Base-by-base conservation (phyloP, 768 basidiomycete genomes). In the Porpolomopsis calyptriformis region DNA sequence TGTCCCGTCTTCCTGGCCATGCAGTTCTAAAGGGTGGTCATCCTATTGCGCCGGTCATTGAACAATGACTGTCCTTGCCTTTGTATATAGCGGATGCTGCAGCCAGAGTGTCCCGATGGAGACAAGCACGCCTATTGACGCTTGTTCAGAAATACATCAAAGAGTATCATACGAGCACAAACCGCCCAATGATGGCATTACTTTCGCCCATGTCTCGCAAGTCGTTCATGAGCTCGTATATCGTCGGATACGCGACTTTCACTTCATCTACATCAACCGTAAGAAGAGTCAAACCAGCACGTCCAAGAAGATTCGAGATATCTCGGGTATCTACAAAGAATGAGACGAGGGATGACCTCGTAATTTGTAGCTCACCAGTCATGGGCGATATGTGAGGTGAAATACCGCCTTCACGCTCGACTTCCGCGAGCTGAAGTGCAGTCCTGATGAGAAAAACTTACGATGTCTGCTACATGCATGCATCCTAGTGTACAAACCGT, bases 351-450 rank as follows among this genome's bases (percentile, higher is more conserved):
- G 23, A 27, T 14, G 26, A 6, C 34, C 6, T 9, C 25, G 16
- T 27, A 14, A 47, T 33, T 46, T 44, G 43, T 33, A 16, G 54
- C 72, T 24, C 47, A 91, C 93, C 87, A 50, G 93, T 92, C 96
- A 99, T 98, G 1, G 96, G 96, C 1, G 94, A 98, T 27, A 99
- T 65, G 47, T 90, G 85, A 4, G 93, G 92, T n/a, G 92, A 92
- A 45, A 99, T 85, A 1, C 96, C 96, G 5, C 96, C 96, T 61
- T 94, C 84, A 7, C 92, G 78, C 56, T 99, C 94, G 18, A 82
- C 69, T 67, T 98, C 88, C 6, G 96, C 94, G 0, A 99, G 73
- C 57, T 98, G 96, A 22, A 99, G 71, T 3, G 93, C 75, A 29
- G 96, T 93, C 55, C 94, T 89, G 23, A 35, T 20, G 20, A 23